Evolutionary conservation across 495 filamentous ascomycete genomes (phyloP).

Genomic region (Hypoxylon fragiforme): DNA sequence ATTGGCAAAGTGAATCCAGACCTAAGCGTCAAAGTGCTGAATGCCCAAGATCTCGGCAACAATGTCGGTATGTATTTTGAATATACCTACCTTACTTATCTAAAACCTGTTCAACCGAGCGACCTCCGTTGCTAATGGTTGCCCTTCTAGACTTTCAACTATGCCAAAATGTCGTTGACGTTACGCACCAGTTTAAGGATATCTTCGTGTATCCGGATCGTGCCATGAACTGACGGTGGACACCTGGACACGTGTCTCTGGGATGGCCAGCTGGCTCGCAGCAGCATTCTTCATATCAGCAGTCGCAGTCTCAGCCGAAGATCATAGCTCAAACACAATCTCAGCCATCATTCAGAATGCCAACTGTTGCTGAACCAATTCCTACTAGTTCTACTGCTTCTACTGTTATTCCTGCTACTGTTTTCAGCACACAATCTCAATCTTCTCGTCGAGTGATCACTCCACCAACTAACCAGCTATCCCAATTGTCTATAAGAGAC

Average conservation of each 20-base stretch:
- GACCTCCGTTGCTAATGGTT: conserved; percentile 5
- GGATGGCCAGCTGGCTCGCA: conserved; percentile 38
- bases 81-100: background rate
- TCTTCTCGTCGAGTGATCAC: conserved; percentile 16
- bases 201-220: conserved; percentile 51
- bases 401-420: conserved; percentile 6
- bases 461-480: conserved; percentile 21
- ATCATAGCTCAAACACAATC: conserved; percentile 7
- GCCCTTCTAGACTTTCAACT: conserved; percentile 69
- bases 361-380: conserved; percentile 16
- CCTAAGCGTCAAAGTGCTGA: conserved; percentile 73
- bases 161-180: conserved; percentile 80
- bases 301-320: conserved; percentile 19
- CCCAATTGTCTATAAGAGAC: conserved; percentile 22
- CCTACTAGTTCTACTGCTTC: conserved; percentile 12
- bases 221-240: conserved; percentile 39
- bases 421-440: conserved; percentile 1
- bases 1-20: conserved; percentile 89
- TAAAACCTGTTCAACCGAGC: too few relatives aligned
- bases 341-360: conserved; percentile 14
- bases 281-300: conserved; percentile 23
- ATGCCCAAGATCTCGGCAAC: conserved; percentile 75
- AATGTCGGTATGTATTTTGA: conserved; percentile 59
- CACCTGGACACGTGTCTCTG: conserved; percentile 39
- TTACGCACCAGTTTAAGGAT: conserved; percentile 80